Conservation (phyloP, 2,329 filamentous ascomycete genomes). For the Penicillium sp. region DNA sequence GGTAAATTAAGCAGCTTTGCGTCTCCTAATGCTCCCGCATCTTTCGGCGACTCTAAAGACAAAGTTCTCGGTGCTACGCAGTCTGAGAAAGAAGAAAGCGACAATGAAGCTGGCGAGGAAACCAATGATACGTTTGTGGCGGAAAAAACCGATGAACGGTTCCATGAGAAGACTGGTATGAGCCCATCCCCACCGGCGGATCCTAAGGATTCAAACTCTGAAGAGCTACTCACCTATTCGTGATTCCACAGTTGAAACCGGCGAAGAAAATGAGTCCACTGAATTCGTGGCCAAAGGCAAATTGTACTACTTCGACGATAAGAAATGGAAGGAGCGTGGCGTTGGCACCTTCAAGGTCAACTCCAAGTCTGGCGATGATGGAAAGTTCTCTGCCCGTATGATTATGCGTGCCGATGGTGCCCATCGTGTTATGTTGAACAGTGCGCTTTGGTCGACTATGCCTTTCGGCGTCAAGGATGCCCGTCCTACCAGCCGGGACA, state of each 20-base stretch:
- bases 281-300: slow-evolving; percentile 74
- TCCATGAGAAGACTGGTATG: slow-evolving; percentile 63
- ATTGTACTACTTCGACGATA: slow-evolving; percentile 72
- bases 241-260: slow-evolving; percentile 65
- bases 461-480: slow-evolving; percentile 63
- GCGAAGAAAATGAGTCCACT: slow-evolving; percentile 77
- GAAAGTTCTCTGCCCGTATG: slow-evolving; percentile 64
- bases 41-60: slow-evolving; percentile 38
- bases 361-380: slow-evolving; percentile 53
- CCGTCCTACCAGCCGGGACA: slow-evolving; percentile 60
- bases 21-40: slow-evolving; percentile 51
- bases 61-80: slow-evolving; percentile 76
- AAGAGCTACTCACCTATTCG: slow-evolving; percentile 25
- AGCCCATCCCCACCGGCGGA: slow-evolving; percentile 9
- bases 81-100: slow-evolving; percentile 43
- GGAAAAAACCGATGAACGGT: slow-evolving; percentile 49
- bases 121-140: slow-evolving; percentile 45
- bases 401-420: slow-evolving; percentile 91
- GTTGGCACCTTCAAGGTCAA: slow-evolving; percentile 83
- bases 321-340: slow-evolving; percentile 86
- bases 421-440: slow-evolving; percentile 81
- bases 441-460: slow-evolving; percentile 72
- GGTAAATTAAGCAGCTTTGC: slow-evolving; percentile 65
- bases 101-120: slow-evolving; percentile 51
- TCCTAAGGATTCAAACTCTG: too few relatives aligned